phyloP scores from a whole-genome alignment of 2,329 filamentous ascomycete genomes.

The Aureobasidium sp. region DNA sequence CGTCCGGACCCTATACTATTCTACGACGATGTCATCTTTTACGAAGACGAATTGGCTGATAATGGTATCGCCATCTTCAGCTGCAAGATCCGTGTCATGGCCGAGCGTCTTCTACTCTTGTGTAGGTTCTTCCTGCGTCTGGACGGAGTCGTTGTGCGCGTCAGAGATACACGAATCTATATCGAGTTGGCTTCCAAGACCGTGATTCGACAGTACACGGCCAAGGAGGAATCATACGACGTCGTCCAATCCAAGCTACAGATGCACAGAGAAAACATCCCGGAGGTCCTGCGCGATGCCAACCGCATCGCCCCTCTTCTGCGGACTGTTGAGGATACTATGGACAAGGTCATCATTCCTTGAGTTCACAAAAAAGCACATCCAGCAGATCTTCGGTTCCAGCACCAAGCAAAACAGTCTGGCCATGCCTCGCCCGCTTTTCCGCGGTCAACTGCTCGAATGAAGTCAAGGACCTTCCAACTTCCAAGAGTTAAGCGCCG shows the following conservation, averaged over 20 bases:
- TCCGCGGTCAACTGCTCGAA: background rate
- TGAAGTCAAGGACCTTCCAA: background rate
- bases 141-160: slow-evolving; percentile 79
- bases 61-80: slow-evolving; percentile 90
- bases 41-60: slow-evolving; percentile 95
- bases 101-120: slow-evolving; percentile 75
- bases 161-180: slow-evolving; percentile 86
- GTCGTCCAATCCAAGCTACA: slow-evolving; percentile 55
- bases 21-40: slow-evolving; percentile 92
- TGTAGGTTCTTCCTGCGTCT: slow-evolving; percentile 86
- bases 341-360: slow-evolving; percentile 42
- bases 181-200: slow-evolving; percentile 75
- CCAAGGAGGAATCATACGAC: slow-evolving; percentile 76
- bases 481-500: background rate
- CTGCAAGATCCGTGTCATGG: slow-evolving; percentile 90
- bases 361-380: background rate
- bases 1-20: slow-evolving; percentile 90
- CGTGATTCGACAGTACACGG: slow-evolving; percentile 82
- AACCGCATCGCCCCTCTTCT: slow-evolving; percentile 66
- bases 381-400: background rate
- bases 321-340: slow-evolving; percentile 59
- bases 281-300: slow-evolving; percentile 69
- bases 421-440: background rate
- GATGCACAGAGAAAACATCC: slow-evolving; percentile 64
- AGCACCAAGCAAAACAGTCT: background rate